Conservation (phyloP, 2,329 filamentous ascomycete species). For the Penicillium olsonii region DNA sequence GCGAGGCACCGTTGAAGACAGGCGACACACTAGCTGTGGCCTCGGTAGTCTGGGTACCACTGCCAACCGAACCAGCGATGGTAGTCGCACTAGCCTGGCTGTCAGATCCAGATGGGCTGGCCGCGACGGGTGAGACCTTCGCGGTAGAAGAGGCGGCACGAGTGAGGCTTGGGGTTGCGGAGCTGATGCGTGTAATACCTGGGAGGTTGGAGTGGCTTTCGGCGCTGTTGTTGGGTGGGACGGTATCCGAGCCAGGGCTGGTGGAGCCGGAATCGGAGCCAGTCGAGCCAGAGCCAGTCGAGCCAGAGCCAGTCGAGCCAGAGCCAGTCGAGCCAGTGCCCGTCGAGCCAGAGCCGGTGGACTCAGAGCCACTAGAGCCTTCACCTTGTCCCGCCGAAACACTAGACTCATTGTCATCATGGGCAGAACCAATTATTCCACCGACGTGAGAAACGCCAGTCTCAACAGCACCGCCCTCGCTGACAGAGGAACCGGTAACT, state of each 20-base stretch:
- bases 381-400: neutral
- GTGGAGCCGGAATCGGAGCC: neutral
- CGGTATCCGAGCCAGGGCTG: neutral
- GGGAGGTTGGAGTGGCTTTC: neutral
- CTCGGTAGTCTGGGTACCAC: neutral
- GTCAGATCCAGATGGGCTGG: neutral
- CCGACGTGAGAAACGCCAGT: neutral
- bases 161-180: neutral
- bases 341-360: neutral
- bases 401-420: neutral
- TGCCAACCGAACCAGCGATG: neutral
- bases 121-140: neutral
- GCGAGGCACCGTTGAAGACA: constrained; percentile 2
- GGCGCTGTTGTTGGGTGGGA: neutral
- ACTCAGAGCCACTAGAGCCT: neutral
- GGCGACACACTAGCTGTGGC: neutral
- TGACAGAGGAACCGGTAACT: neutral
- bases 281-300: neutral
- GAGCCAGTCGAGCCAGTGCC: neutral
- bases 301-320: neutral
- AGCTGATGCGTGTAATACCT: neutral
- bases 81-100: neutral
- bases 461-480: neutral
- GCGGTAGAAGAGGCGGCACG: neutral
- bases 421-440: neutral